phyloP scores from a whole-genome alignment of 805 yeast species.

The Tetrapisispora phaffii region DNA sequence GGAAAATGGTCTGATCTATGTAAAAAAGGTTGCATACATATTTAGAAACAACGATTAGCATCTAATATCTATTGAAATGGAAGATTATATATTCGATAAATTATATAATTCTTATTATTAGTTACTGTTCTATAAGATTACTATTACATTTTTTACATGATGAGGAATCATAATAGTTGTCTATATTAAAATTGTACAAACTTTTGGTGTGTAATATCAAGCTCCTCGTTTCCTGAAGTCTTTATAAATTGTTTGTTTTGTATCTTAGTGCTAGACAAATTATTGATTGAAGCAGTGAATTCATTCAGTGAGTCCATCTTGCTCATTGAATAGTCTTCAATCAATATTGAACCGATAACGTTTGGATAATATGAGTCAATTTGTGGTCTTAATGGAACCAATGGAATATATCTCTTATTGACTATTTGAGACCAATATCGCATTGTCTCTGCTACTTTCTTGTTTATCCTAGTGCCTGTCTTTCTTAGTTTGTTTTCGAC shows the following conservation, averaged over 20 bases:
- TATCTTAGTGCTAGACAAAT: constrained; percentile 43
- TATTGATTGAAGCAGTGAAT: constrained; percentile 59
- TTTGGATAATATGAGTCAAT: constrained; percentile 23
- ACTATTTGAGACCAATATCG: constrained; percentile 33
- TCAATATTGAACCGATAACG: constrained; percentile 44
- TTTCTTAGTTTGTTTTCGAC: constrained; percentile 50
- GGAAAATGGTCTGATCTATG: too few species aligned
- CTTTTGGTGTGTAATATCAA: constrained; percentile 26
- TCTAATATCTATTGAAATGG: too few species aligned
- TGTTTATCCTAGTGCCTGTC: constrained; percentile 57
- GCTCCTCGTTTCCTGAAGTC: constrained; percentile 10
- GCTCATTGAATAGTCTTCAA: constrained; percentile 61
- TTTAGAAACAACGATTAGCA: too few species aligned
- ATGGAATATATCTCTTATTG: constrained; percentile 17
- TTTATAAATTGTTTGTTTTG: constrained; percentile 36
- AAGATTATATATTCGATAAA: too few species aligned
- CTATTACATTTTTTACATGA: too few species aligned
- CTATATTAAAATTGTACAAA: constrained; percentile 25
- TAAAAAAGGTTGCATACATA: too few species aligned
- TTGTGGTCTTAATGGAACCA: constrained; percentile 25
- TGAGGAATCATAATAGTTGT: too few species aligned
- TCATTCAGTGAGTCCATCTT: constrained; percentile 52
- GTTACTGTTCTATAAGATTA: too few species aligned
- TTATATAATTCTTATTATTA: too few species aligned
- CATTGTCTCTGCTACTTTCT: constrained; percentile 56